Conservation (phyloP, 163 green algal genomes). For the Botryococcus braunii region DNA sequence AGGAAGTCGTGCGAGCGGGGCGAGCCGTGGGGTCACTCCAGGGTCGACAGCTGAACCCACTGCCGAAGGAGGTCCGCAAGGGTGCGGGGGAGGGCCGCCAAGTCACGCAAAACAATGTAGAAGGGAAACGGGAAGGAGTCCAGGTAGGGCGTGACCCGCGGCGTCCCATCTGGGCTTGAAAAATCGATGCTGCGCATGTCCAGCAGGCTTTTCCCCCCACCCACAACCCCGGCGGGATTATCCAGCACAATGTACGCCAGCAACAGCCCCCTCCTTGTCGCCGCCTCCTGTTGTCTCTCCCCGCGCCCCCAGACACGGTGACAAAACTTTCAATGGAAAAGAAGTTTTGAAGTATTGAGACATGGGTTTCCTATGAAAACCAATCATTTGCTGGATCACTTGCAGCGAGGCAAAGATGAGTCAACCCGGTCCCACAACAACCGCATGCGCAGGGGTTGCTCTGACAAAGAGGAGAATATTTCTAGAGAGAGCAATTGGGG, state of each 20-base stretch:
- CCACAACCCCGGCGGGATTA: conserved; percentile 52
- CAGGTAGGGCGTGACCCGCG: conserved; percentile 88
- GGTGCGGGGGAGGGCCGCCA: conserved; percentile 70
- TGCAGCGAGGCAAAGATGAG: too few species aligned
- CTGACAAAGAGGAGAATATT: too few species aligned
- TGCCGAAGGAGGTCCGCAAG: conserved; percentile 88
- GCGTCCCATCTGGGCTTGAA: conserved; percentile 71
- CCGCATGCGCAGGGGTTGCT: too few species aligned
- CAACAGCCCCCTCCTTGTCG: conserved; percentile 63
- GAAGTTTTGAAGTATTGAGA: too few species aligned
- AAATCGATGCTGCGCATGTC: conserved; percentile 81
- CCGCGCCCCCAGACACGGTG: too few species aligned
- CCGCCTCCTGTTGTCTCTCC: conserved; percentile 23
- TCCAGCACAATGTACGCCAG: conserved; percentile 93
- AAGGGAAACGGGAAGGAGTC: conserved; percentile 97
- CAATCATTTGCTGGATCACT: too few species aligned
- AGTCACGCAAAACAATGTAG: conserved; percentile 93
- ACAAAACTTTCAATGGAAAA: too few species aligned
- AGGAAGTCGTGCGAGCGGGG: too few species aligned
- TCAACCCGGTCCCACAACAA: too few species aligned
- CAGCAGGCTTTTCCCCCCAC: too few species aligned
- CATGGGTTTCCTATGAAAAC: too few species aligned
- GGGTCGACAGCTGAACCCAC: conserved; percentile 81
- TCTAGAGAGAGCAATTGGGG: too few species aligned
- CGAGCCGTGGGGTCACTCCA: not conserved